These are phyloP conservation scores for Coelastrella sp. DNA, from an alignment of 139 green algal species.

Conservation along the genomic window DNA sequence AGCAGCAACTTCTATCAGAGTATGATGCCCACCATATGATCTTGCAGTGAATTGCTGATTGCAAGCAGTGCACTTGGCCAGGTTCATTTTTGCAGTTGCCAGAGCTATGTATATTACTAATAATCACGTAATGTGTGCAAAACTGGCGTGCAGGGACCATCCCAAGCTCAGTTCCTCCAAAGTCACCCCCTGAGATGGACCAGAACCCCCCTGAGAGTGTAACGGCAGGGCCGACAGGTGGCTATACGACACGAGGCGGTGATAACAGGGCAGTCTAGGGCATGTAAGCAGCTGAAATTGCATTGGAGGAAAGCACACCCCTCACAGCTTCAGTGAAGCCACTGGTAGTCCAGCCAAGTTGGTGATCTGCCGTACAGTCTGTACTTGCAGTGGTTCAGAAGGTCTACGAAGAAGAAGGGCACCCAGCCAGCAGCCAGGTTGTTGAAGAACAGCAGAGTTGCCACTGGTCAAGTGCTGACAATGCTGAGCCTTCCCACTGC, in stretches of 20 bases:
- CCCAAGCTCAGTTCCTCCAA: not conserved
- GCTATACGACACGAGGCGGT: not conserved
- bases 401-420: too few relatives aligned
- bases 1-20: too few relatives aligned
- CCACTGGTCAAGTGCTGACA: too few relatives aligned
- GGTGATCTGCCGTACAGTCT: too few relatives aligned
- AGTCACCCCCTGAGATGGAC: constrained; percentile 1
- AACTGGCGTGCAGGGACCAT: constrained; percentile 12
- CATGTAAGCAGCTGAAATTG: not conserved
- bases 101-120: not conserved
- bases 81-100: not conserved
- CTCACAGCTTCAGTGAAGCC: too few relatives aligned
- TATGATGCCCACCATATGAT: too few relatives aligned
- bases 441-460: too few relatives aligned
- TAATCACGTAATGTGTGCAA: not conserved
- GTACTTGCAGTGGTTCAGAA: too few relatives aligned
- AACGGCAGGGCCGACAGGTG: not conserved
- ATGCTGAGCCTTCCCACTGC: too few relatives aligned
- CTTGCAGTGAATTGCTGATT: not conserved
- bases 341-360: too few relatives aligned
- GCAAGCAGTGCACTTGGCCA: not conserved
- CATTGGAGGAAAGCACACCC: not conserved
- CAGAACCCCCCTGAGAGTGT: constrained; percentile 18
- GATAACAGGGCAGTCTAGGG: not conserved
- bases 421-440: too few relatives aligned